Conservation (phyloP, 768 basidiomycete species). For the Rhodocollybia butyracea region DNA sequence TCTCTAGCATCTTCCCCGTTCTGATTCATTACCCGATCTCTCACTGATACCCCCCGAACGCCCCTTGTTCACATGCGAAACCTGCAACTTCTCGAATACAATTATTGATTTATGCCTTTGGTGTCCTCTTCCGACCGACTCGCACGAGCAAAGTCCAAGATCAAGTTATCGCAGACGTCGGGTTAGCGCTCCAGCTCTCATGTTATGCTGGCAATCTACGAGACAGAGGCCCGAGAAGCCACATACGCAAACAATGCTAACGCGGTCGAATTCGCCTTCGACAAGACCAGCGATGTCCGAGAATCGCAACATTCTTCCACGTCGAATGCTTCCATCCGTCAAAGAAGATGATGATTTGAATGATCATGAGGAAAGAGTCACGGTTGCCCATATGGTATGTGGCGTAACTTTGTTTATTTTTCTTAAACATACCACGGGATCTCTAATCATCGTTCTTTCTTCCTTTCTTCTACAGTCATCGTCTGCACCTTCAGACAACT, state of each 20-base stretch:
- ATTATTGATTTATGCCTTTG: not conserved
- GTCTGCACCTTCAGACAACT: no score
- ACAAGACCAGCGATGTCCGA: no score
- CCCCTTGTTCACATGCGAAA: not conserved
- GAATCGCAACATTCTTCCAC: no score
- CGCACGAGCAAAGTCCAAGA: not conserved
- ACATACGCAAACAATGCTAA: not conserved
- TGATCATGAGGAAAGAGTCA: no score
- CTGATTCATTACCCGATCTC: slow-evolving; percentile 3
- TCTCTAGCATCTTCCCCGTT: not conserved
- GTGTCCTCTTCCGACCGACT: not conserved
- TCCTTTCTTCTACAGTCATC: no score
- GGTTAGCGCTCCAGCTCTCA: not conserved
- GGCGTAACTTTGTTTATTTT: no score
- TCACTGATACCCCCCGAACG: not conserved
- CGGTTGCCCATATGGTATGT: no score
- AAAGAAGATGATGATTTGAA: no score
- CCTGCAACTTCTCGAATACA: not conserved
- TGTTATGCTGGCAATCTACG: not conserved
- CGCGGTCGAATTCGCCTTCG: not conserved
- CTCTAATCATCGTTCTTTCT: no score
- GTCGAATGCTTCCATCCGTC: no score
- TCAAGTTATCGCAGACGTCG: not conserved
- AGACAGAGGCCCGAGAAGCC: not conserved
- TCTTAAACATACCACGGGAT: no score